Conservation (phyloP, 768 basidiomycete genomes). For the Naganishia randhawae region DNA sequence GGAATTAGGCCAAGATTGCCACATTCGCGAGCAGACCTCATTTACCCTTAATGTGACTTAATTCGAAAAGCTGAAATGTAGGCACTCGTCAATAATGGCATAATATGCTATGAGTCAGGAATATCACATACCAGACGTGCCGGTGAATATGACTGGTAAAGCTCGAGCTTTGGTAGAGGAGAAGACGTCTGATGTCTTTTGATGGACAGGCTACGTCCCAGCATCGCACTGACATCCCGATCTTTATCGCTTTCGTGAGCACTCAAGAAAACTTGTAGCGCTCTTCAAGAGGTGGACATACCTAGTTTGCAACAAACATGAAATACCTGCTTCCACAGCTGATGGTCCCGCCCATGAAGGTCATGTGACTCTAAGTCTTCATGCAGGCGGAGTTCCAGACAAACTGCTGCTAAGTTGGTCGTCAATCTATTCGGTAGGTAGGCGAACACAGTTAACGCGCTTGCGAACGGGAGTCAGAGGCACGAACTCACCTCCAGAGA, state of each 20-base stretch:
- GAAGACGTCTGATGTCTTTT: not conserved
- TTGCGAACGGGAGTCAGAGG: not conserved
- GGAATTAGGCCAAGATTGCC: not conserved
- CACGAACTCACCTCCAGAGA: not conserved
- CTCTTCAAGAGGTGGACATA: not conserved
- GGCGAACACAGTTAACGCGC: not conserved
- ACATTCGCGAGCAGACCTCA: not conserved
- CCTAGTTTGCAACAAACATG: constrained; percentile 12
- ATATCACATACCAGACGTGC: not conserved
- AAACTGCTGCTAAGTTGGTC: not conserved
- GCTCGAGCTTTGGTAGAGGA: not conserved
- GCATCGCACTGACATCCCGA: not conserved
- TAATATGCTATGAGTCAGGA: not conserved
- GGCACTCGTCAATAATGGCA: too few species aligned
- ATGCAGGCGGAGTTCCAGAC: not conserved
- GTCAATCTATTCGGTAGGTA: not conserved
- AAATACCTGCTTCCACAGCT: constrained; percentile 5
- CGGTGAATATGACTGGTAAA: too few species aligned
- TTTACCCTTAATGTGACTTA: constrained; percentile 5
- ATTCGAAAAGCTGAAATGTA: constrained; percentile 11
- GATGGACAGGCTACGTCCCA: not conserved
- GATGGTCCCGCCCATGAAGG: not conserved
- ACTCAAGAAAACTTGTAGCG: too few species aligned
- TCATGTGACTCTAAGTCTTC: not conserved
- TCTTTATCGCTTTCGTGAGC: not conserved